Evolutionary conservation across 179 eudicot genomes (phyloP).

Genomic region (Beta macrorhiza): DNA sequence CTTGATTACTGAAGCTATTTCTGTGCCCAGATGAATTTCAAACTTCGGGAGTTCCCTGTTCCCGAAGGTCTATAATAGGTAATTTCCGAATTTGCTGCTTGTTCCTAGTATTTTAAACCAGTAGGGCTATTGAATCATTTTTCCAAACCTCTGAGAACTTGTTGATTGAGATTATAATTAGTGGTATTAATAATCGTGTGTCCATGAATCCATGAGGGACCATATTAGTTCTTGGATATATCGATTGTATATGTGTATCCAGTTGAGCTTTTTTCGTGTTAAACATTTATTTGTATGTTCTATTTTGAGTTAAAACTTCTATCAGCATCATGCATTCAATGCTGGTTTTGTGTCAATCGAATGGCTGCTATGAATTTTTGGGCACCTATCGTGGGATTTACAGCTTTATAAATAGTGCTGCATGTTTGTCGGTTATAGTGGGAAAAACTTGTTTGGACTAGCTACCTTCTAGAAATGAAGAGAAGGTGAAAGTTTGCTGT

Average conservation of each 20-base stretch:
- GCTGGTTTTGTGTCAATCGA: too few relatives aligned
- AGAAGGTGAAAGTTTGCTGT: too few relatives aligned
- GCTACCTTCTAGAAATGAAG: too few relatives aligned
- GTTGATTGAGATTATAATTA: not conserved
- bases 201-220: not conserved
- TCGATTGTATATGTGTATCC: not conserved
- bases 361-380: too few relatives aligned
- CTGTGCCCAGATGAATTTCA: slow-evolving; percentile 83
- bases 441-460: too few relatives aligned
- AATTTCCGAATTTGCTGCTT: slow-evolving; percentile 6
- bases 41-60: slow-evolving; percentile 73
- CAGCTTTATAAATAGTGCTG: too few relatives aligned
- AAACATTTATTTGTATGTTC: not conserved
- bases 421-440: too few relatives aligned
- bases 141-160: not conserved
- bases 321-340: not conserved
- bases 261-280: not conserved
- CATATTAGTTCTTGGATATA: not conserved
- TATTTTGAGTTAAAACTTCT: not conserved
- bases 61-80: slow-evolving; percentile 93
- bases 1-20: slow-evolving; percentile 14
- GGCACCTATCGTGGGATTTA: too few relatives aligned
- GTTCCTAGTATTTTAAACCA: not conserved
- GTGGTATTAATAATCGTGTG: not conserved
- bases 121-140: not conserved